Evolutionary conservation across 176 grass and related monocot species (phyloP), one percentile per base, ranked within the genome.

Genomic region (Guadua angustifolia): DNA sequence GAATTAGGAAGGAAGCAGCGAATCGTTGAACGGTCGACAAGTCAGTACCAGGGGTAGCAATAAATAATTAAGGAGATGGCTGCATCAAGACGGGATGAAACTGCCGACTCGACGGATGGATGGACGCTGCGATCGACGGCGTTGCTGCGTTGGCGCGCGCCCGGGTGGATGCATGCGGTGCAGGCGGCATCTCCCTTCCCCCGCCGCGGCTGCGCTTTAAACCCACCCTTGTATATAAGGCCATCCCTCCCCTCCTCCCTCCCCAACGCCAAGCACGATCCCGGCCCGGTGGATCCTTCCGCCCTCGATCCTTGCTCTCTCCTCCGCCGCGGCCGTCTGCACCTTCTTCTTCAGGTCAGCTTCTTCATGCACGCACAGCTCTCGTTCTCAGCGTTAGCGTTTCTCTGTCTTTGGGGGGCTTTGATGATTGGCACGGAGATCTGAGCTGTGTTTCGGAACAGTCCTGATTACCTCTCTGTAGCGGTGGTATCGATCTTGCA

Each of bases 111-210:
- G 59, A 50, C 26, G 32, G 75, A 6, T 16, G 5, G 56, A 18
- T 2, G 38, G 22, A 29, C 29, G 29, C 29, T 29, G 29, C 1
- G 29, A 29, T 29, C 1, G 29, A 29, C 1, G 29, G 49, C 51
- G 52, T 24, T 0, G 55, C 74, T 14, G 77, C 49, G 82, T 18
- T 62, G 78, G 43, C 43, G 42, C 7, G 71, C 55, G 69, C 75
- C 59, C 24, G 36, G 83, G 55, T 29, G 83, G 83, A 89, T 62
- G 77, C 88, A 89, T 62, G 77, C 88, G 78, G 83, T 89, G 88
- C 1, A 82, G 83, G 83, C 53, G 24, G 24, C 77, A 86, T 65
- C 29, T 29, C 29, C 35, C 78, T 84, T 24, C 0, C 11, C 0
- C 1, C 5, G 49, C 17, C 18, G 29, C 29, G 29, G 29, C 29